Evolutionary conservation across 495 filamentous ascomycete genomes (phyloP), one percentile per base, ranked within the genome.

Genomic region (Penicillium odoratum): DNA sequence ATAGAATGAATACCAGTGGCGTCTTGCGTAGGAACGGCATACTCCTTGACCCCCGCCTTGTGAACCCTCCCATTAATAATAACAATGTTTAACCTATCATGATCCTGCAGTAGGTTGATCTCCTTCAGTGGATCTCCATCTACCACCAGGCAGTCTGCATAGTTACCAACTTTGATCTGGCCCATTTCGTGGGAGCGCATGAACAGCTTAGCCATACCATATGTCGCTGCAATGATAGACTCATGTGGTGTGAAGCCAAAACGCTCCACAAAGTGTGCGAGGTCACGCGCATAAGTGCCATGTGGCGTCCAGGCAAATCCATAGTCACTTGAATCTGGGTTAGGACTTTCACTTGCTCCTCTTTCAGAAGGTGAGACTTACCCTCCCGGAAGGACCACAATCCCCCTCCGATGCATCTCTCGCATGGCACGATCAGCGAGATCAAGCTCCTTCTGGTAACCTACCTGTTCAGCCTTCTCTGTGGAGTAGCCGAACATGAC

Each of bases 301-400:
- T 81, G 77, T 2, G 77, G 79, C 21, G 75, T 76, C 79, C 79
- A 81, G 2, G 76, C 75, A 57, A 83, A 83, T 21, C 80, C 78
- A 43, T 82, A 83, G 57, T 83, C 79, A 7, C 79, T 66, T 16
- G 4, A 59, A 21, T 31, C 6, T 13, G 9, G 48, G 45, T 55
- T 13, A 48, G 26, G 4, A 25, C 11, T 31, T 31, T 4, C 13
- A 13, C 10, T 5, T 21, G 7, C 25, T 33, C 1, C 4, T 45
- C 18, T 29, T 25, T 25, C 28, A 13, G 10, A 11, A 53, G 53
- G 13, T 8, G 21, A 49, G 15, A 34, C 52, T 48, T 40, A 65
- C 63, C 63, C 79, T 44, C 78, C 77, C 0, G 78, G 79, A 1
- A 82, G 65, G 7, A 82, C 72, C 3, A 64, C 60, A 53, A 82